Evolutionary conservation across 2,329 filamentous ascomycete genomes (phyloP).

Genomic region (Gaeumannomyces sp.): DNA sequence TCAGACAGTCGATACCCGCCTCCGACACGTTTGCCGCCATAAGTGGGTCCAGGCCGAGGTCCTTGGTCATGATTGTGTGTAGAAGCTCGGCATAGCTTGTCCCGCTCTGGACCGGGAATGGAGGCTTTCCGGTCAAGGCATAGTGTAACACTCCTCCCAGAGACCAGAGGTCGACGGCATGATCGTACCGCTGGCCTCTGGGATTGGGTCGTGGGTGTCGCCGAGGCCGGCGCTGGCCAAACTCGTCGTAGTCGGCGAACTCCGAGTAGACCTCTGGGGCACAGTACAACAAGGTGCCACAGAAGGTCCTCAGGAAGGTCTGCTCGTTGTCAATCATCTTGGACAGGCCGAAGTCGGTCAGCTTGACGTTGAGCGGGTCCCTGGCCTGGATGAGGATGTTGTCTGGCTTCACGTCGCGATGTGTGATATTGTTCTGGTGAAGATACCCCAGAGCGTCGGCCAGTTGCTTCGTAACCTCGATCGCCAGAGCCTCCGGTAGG

Average conservation of each 20-base stretch:
- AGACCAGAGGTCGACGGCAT: conserved; percentile 95
- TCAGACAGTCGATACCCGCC: conserved; percentile 66
- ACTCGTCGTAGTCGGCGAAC: conserved; percentile 61
- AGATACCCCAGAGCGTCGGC: conserved; percentile 80
- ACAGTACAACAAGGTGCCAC: conserved; percentile 91
- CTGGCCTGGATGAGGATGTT: conserved; percentile 80
- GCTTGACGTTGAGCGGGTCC: conserved; percentile 73
- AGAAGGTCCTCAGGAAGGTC: conserved; percentile 93
- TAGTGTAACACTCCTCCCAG: conserved; percentile 89
- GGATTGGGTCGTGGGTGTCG: conserved; percentile 53
- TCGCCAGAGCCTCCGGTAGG: conserved; percentile 63
- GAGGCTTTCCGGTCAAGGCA: conserved; percentile 70
- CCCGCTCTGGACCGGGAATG: conserved; percentile 73
- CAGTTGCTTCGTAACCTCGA: conserved; percentile 68
- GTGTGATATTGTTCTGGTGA: conserved; percentile 82
- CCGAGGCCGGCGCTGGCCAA: conserved; percentile 56
- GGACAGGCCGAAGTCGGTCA: conserved; percentile 94
- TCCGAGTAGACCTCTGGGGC: conserved; percentile 92
- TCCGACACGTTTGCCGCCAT: conserved; percentile 52
- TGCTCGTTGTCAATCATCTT: conserved; percentile 88
- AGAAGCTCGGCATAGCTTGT: conserved; percentile 74
- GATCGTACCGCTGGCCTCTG: conserved; percentile 67
- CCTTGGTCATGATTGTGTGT: conserved; percentile 75
- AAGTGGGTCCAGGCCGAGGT: conserved; percentile 62
- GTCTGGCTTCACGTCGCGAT: conserved; percentile 98